Evolutionary conservation across 257 asterid genomes (phyloP).

Genomic region (Solanum appendiculatum): DNA sequence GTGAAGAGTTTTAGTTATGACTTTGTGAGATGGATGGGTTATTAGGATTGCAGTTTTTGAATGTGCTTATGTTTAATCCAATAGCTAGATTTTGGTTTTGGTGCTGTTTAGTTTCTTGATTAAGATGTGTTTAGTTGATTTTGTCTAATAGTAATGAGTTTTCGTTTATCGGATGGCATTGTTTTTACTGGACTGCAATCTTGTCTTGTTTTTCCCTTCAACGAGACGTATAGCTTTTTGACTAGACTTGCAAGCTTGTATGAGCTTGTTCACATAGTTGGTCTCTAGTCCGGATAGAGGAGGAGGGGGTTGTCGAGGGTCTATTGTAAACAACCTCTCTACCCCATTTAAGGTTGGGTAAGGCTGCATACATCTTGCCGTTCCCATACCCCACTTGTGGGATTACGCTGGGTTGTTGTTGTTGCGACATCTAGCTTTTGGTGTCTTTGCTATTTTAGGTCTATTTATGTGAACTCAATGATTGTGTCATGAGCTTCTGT

Average conservation of each 20-base stretch:
- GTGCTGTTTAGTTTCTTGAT: neutral
- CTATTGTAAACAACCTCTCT: neutral
- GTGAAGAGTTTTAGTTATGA: neutral
- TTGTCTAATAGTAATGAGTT: neutral
- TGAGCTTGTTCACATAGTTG: neutral
- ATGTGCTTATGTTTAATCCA: neutral
- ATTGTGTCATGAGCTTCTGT: neutral
- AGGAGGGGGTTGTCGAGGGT: neutral
- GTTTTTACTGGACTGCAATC: neutral
- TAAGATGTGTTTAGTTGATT: neutral
- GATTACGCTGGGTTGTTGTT: neutral
- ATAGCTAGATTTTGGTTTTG: neutral
- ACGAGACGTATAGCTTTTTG: neutral
- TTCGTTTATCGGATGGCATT: neutral
- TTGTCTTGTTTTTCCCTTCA: neutral
- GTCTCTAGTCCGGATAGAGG: neutral
- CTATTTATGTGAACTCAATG: neutral
- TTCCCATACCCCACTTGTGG: neutral
- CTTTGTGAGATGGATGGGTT: neutral
- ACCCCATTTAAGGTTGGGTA: neutral
- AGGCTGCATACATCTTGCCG: neutral
- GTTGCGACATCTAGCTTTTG: neutral
- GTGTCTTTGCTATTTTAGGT: neutral
- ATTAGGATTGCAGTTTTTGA: neutral
- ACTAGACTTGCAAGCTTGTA: neutral